Evolutionary conservation across 2,329 filamentous ascomycete species (phyloP), one percentile per base, ranked within the genome.

Genomic region (Myriosclerotinia curreyana): DNA sequence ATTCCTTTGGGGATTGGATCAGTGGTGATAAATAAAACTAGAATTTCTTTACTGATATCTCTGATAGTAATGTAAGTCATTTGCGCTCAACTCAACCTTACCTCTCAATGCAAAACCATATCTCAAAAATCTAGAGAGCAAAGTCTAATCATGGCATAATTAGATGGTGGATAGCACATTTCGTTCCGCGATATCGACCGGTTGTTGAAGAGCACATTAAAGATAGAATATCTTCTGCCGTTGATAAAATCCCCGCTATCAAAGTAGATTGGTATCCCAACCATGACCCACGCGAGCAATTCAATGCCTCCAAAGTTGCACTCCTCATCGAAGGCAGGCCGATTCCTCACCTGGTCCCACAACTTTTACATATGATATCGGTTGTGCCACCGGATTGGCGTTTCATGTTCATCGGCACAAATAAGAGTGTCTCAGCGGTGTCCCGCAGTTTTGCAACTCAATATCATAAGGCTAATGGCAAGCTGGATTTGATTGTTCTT

Each of bases 371-470:
- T 72, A 83, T 85, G 75, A 84, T 84, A 69, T 76, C 80, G 2
- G 81, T 84, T 22, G 79, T 85, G 2, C 82, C 82, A 3, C 80
- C 82, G 0, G 82, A 84, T 74, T 85, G 83, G 83, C 79, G 78
- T 36, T 83, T 84, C 75, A 77, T 79, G 46, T 84, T 84, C 76
- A 82, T 84, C 77, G 82, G 82, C 56, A 64, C 63, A 17, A 62
- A 64, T 36, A 74, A 78, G 68, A 83, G 81, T 61, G 77, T 81
- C 31, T 73, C 77, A 51, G 77, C 76, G 66, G 74, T 85, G 12
- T 76, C 76, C 31, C 75, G 79, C 50, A 77, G 78, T 64, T 78
- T 77, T 60, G 78, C 80, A 31, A 79, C 80, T 56, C 78, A 80
- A 69, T 76, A 80, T 66, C 81, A 83, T 69, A 77, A 80, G 68